These are phyloP conservation scores for Ogataea pilisensis DNA, from an alignment of 805 yeast genomes.

Conservation along the genomic window DNA sequence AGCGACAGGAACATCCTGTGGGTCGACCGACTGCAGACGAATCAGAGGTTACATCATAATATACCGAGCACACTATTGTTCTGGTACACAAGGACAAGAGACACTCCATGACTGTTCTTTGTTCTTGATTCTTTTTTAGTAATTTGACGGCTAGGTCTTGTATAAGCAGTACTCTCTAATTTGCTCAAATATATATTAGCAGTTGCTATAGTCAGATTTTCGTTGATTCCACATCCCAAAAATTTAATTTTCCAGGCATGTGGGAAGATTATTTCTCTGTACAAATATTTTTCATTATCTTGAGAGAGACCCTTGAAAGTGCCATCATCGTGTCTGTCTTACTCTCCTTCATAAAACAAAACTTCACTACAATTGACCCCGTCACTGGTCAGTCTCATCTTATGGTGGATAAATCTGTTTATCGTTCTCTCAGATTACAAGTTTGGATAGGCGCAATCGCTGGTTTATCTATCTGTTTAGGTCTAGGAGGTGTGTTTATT, in stretches of 20 bases:
- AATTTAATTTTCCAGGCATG: constrained; percentile 13
- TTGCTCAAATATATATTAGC: too few relatives aligned
- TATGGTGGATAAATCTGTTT: constrained; percentile 30
- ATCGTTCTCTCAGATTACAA: constrained; percentile 53
- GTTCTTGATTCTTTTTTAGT: too few relatives aligned
- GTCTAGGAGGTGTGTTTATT: constrained; percentile 71
- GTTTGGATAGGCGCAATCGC: constrained; percentile 77
- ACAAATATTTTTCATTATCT: constrained; percentile 68
- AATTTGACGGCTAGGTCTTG: too few relatives aligned
- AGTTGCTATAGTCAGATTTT: too few relatives aligned
- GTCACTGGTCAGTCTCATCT: constrained; percentile 20
- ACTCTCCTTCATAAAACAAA: constrained; percentile 66
- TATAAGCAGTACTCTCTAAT: too few relatives aligned
- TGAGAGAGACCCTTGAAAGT: constrained; percentile 71
- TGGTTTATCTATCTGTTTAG: constrained; percentile 65
- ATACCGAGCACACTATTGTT: too few relatives aligned
- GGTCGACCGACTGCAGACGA: too few relatives aligned
- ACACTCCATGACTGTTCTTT: too few relatives aligned
- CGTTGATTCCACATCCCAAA: too few relatives aligned
- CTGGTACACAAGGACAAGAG: too few relatives aligned
- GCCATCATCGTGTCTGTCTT: constrained; percentile 73
- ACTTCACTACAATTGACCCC: constrained; percentile 37
- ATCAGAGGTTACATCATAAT: too few relatives aligned
- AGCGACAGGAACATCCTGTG: too few relatives aligned
- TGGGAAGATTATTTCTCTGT: constrained; percentile 58